phyloP scores from a whole-genome alignment of 2,329 filamentous ascomycete species.

The Thelonectria blattea region DNA sequence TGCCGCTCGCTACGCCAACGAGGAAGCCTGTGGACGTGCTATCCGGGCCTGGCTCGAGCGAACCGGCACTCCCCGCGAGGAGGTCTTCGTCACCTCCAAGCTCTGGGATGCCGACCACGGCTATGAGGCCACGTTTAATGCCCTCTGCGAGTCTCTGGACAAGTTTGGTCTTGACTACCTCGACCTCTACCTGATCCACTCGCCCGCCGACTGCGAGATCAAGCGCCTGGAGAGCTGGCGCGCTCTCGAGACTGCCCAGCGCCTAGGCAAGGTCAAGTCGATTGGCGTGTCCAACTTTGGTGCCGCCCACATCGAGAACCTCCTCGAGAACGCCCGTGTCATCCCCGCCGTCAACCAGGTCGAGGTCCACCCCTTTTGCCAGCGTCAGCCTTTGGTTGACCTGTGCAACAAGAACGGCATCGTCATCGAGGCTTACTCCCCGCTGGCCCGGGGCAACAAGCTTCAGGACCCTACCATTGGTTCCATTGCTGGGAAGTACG shows the following conservation, averaged over 20 bases:
- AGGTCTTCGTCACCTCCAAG: slow-evolving; percentile 72
- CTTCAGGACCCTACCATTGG: slow-evolving; percentile 65
- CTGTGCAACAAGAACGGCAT: slow-evolving; percentile 64
- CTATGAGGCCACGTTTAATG: slow-evolving; percentile 58
- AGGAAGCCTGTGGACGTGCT: slow-evolving; percentile 72
- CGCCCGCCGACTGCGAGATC: slow-evolving; percentile 69
- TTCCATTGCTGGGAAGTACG: slow-evolving; percentile 70
- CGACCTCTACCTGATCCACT: slow-evolving; percentile 73
- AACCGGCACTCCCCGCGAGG: slow-evolving; percentile 66
- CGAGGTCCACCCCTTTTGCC: slow-evolving; percentile 77
- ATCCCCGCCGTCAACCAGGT: slow-evolving; percentile 78
- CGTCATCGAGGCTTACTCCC: slow-evolving; percentile 62
- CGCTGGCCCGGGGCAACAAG: slow-evolving; percentile 46
- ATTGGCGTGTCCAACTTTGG: slow-evolving; percentile 85
- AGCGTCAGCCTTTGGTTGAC: slow-evolving; percentile 63
- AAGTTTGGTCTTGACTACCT: slow-evolving; percentile 72
- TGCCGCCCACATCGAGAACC: slow-evolving; percentile 61
- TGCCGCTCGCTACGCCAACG: slow-evolving; percentile 66
- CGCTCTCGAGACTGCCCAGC: slow-evolving; percentile 71
- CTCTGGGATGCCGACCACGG: slow-evolving; percentile 63
- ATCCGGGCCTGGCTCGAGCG: slow-evolving; percentile 73
- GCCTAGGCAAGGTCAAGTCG: slow-evolving; percentile 66
- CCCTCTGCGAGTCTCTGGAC: slow-evolving; percentile 68
- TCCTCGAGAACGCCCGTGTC: slow-evolving; percentile 62
- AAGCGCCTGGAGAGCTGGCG: slow-evolving; percentile 76